Evolutionary conservation across 2,329 filamentous ascomycete species (phyloP).

Genomic region (Ambrosiella beaveri): DNA sequence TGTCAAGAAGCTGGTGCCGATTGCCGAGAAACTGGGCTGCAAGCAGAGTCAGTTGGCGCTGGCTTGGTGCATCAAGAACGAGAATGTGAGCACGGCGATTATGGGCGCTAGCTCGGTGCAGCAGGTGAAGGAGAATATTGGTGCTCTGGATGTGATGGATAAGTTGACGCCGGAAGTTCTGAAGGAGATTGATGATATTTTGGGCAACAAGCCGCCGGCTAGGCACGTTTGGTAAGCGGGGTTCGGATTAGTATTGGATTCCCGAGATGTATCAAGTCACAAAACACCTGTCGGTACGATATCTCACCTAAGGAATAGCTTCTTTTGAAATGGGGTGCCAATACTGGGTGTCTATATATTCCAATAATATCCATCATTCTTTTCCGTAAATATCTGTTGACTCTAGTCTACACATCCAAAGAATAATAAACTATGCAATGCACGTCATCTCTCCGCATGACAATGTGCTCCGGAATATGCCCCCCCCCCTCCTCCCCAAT

Average conservation of each 20-base stretch:
- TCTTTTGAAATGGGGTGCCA: no score
- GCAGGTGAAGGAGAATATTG: constrained; percentile 43
- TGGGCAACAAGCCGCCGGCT: constrained; percentile 39
- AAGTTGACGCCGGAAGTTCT: constrained; percentile 42
- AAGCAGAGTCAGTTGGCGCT: constrained; percentile 39
- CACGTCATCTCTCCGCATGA: no score
- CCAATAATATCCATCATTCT: no score
- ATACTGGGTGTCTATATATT: no score
- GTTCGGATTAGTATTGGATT: neutral
- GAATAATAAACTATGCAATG: no score
- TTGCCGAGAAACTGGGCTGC: constrained; percentile 47
- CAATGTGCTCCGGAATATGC: no score
- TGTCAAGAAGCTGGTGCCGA: constrained; percentile 40
- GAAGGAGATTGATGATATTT: constrained; percentile 39
- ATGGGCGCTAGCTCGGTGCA: constrained; percentile 39
- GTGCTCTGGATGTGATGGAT: constrained; percentile 33
- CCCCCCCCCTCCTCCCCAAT: no score
- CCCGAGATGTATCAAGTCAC: no score
- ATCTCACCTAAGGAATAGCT: no score
- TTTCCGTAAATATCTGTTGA: no score
- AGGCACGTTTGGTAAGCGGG: constrained; percentile 15
- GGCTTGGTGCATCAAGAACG: constrained; percentile 46
- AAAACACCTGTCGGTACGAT: no score
- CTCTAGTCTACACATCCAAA: no score
- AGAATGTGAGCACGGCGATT: constrained; percentile 43